phyloP scores from a whole-genome alignment of 345 rosid genomes.

The Eucalyptus leucophloia region DNA sequence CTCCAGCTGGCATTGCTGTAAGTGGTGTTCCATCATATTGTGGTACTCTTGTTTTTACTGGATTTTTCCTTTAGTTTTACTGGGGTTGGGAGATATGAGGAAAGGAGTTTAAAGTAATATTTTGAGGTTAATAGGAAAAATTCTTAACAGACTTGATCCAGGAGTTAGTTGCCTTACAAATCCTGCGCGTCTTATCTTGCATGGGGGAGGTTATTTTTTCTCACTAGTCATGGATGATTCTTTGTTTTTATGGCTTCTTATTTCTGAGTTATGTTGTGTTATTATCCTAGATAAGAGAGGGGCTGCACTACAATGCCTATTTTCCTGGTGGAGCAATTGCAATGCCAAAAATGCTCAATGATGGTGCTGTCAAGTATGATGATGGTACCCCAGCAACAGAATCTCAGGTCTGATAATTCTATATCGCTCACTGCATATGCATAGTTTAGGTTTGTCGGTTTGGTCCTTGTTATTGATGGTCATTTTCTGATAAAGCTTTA shows the following conservation, averaged over 20 bases:
- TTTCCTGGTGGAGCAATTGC: conserved; percentile 99
- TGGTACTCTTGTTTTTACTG: background rate
- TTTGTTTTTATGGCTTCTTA: background rate
- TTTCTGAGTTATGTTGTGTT: background rate
- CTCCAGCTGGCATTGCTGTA: conserved; percentile 94
- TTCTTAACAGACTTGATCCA: background rate
- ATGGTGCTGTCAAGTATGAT: conserved; percentile 93
- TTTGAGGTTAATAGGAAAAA: background rate
- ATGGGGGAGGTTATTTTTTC: background rate
- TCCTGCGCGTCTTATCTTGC: background rate
- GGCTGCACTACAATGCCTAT: conserved; percentile 91
- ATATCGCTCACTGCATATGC: background rate
- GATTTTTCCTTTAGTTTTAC: background rate
- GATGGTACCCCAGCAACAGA: conserved; percentile 97
- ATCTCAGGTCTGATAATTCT: conserved; percentile 58
- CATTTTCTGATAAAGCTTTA: background rate
- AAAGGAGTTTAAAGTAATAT: background rate
- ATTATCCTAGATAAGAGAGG: conserved; percentile 69
- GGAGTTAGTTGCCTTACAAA: background rate
- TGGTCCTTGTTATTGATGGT: background rate
- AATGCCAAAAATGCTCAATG: conserved; percentile 95
- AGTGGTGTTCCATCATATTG: background rate
- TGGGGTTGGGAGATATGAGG: background rate
- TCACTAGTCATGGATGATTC: background rate
- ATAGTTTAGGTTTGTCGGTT: background rate